Conservation (phyloP, 805 yeast genomes). For the Cyberlindnera americana region DNA sequence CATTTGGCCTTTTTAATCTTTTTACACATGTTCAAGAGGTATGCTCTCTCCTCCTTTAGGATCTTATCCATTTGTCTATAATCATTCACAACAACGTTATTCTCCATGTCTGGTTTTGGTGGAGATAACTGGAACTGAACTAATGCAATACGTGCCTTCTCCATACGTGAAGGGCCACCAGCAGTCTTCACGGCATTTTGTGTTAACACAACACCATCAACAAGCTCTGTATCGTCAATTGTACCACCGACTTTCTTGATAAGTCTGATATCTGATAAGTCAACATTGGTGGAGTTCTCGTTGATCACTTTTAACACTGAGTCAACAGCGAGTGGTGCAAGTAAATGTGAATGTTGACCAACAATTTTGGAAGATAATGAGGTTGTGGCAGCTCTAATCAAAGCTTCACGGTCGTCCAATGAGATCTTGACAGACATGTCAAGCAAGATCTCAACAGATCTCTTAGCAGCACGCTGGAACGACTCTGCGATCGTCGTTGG, state of each 20-base stretch:
- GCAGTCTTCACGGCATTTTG: slow-evolving; percentile 87
- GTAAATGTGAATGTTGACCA: slow-evolving; percentile 78
- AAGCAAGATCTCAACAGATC: slow-evolving; percentile 72
- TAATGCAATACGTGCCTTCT: slow-evolving; percentile 90
- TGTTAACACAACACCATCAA: slow-evolving; percentile 90
- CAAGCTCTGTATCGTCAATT: slow-evolving; percentile 90
- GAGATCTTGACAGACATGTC: slow-evolving; percentile 83
- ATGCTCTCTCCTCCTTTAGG: slow-evolving; percentile 95
- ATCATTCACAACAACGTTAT: slow-evolving; percentile 94
- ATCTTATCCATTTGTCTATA: slow-evolving; percentile 99
- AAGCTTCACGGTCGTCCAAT: slow-evolving; percentile 75
- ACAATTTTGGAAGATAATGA: slow-evolving; percentile 94
- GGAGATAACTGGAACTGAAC: slow-evolving; percentile 86
- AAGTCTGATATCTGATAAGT: slow-evolving; percentile 81
- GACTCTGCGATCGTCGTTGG: slow-evolving; percentile 97
- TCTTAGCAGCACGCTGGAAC: slow-evolving; percentile 81
- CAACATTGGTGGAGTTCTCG: slow-evolving; percentile 64
- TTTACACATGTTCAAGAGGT: slow-evolving; percentile 89
- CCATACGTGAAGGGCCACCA: slow-evolving; percentile 93
- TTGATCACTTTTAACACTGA: slow-evolving; percentile 78
- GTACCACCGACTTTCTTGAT: slow-evolving; percentile 97
- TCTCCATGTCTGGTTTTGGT: slow-evolving; percentile 93
- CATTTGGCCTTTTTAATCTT: slow-evolving; percentile 96
- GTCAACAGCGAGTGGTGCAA: slow-evolving; percentile 94
- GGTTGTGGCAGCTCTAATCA: slow-evolving; percentile 90